Base-by-base conservation (phyloP, 2,329 filamentous ascomycete genomes). In the Trichoderma citrinoviride region DNA sequence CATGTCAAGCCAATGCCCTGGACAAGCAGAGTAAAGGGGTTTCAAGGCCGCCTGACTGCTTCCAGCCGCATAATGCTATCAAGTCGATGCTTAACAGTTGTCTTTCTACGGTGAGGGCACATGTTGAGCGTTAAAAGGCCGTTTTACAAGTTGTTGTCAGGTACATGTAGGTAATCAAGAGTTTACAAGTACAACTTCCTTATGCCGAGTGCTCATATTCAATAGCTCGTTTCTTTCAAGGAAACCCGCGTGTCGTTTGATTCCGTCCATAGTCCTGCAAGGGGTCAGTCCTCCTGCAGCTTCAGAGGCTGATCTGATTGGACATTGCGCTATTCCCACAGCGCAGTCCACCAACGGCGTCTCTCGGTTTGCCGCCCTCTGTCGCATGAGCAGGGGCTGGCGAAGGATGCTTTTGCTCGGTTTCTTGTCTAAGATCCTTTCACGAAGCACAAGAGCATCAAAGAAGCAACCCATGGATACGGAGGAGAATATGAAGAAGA, bases 311-410 rank as follows among this genome's bases (percentile, higher is more conserved):
- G 29, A 7, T 25, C 17, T 61, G 40, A 65, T 65, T 65, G 63
- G 63, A 37, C 19, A 8, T 14, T 43, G 44, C 5, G 3, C 12
- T 10, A 37, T 43, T 58, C 43, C 50, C 49, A 61, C 43, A 25
- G 7, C n/a, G 7, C 47, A 17, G 27, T 54, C 29, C 17, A 41
- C 65, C 67, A 67, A 67, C 61, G 47, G 60, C 27, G 44, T 37
- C 49, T 49, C 54, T 47, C 50, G 27, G 65, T 67, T 67, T 65
- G 46, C 66, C 66, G 66, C 66, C 64, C 21, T 52, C 6, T 64
- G 44, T 50, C 21, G n/a, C 49, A 52, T 57, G 29, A 47, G 10
- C 56, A 33, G 25, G 40, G 40, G 41, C 53, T 23, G 57, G n/a
- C 37, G 47, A 7, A 53, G 29, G n/a, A 41, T 41, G 50, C 19